phyloP scores from a whole-genome alignment of 2,329 filamentous ascomycete genomes.

The Stachybotrys elegans region DNA sequence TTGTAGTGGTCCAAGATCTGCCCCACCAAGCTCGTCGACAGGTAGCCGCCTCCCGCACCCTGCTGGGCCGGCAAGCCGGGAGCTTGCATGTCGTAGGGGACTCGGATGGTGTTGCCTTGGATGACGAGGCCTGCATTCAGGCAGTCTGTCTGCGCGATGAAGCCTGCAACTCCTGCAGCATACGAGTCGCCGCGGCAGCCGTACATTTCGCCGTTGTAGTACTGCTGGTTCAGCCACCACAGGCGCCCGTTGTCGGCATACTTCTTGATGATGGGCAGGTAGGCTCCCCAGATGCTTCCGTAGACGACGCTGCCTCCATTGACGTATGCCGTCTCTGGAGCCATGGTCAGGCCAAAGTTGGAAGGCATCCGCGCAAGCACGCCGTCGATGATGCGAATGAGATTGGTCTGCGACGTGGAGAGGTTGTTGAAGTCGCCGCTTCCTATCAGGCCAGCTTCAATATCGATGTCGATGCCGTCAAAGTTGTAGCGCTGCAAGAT shows the following conservation, averaged over 20 bases:
- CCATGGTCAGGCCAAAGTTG: slow-evolving; percentile 52
- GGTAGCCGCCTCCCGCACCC: slow-evolving; percentile 27
- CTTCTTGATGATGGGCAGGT: slow-evolving; percentile 31
- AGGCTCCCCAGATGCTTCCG: slow-evolving; percentile 29
- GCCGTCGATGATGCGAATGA: slow-evolving; percentile 30
- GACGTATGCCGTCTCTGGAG: slow-evolving; percentile 30
- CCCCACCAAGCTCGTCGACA: slow-evolving; percentile 21
- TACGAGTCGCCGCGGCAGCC: slow-evolving; percentile 27
- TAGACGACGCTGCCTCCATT: slow-evolving; percentile 25
- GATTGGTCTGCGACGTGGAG: slow-evolving; percentile 26
- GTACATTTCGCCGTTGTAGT: slow-evolving; percentile 33
- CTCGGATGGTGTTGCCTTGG: slow-evolving; percentile 23
- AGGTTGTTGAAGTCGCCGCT: slow-evolving; percentile 23
- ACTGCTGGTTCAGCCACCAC: slow-evolving; percentile 33
- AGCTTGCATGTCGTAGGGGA: slow-evolving; percentile 28
- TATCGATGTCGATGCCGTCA: slow-evolving; percentile 31
- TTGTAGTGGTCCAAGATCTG: slow-evolving; percentile 25
- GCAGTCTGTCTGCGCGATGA: slow-evolving; percentile 30
- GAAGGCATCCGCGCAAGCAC: slow-evolving; percentile 45
- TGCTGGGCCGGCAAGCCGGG: slow-evolving; percentile 29
- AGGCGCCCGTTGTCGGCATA: slow-evolving; percentile 28
- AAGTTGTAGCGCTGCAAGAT: slow-evolving; percentile 30
- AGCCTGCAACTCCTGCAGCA: slow-evolving; percentile 23
- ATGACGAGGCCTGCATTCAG: slow-evolving; percentile 24
- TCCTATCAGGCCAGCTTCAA: slow-evolving; percentile 24